Conservation (phyloP, 78 protist species). For the Dictyostelium purpureum region DNA sequence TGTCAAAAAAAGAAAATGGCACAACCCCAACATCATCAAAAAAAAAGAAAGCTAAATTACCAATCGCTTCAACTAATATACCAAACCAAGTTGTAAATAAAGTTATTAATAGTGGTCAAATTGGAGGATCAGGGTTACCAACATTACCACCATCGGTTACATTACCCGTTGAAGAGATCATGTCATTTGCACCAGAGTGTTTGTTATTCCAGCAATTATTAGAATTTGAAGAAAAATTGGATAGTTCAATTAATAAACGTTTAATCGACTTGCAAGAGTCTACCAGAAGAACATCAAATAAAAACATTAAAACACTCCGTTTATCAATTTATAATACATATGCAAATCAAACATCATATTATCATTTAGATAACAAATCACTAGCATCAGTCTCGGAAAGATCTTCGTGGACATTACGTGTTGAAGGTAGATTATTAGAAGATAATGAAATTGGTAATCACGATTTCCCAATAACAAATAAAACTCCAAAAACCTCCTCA, state of each 20-base stretch:
- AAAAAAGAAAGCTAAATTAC: slow-evolving; percentile 11
- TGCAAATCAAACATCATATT: slow-evolving; percentile 43
- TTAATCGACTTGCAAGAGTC: slow-evolving; percentile 58
- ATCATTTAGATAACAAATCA: slow-evolving; percentile 67
- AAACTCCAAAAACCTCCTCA: neutral
- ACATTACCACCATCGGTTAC: slow-evolving; percentile 39
- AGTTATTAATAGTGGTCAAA: neutral
- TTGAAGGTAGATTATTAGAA: slow-evolving; percentile 51
- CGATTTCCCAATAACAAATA: neutral
- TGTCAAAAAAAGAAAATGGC: neutral
- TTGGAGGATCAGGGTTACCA: neutral
- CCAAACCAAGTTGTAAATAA: neutral
- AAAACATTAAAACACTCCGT: slow-evolving; percentile 32
- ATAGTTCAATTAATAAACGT: slow-evolving; percentile 35
- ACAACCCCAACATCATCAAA: neutral
- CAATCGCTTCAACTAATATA: neutral
- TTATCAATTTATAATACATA: slow-evolving; percentile 55
- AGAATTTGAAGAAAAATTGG: slow-evolving; percentile 71
- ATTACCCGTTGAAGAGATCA: slow-evolving; percentile 45
- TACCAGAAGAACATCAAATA: neutral
- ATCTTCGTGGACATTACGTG: slow-evolving; percentile 71
- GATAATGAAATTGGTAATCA: neutral
- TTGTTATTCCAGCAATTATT: slow-evolving; percentile 36
- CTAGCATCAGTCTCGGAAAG: slow-evolving; percentile 14
- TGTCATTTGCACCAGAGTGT: slow-evolving; percentile 51